These are phyloP conservation scores for Basipetospora chlamydospora DNA, from an alignment of 2,329 filamentous ascomycete genomes.

Conservation along the genomic window DNA sequence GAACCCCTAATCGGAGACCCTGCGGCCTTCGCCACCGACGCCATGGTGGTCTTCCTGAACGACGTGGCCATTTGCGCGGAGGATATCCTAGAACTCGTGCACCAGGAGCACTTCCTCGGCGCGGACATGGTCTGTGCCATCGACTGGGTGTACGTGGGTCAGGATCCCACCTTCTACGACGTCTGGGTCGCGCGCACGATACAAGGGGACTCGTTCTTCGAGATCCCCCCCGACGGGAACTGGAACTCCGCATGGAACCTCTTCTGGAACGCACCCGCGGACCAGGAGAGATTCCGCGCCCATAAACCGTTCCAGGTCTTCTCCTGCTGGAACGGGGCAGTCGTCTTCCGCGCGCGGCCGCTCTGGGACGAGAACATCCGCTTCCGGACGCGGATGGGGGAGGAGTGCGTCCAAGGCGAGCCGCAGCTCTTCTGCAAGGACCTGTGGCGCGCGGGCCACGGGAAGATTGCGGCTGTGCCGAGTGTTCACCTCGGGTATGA, in stretches of 20 bases:
- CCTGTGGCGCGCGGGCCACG: conserved; percentile 33
- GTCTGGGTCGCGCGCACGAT: conserved; percentile 39
- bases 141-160: conserved; percentile 36
- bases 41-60: conserved; percentile 37
- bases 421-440: conserved; percentile 42
- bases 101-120: conserved; percentile 28
- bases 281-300: conserved; percentile 17
- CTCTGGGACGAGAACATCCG: conserved; percentile 26
- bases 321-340: conserved; percentile 45
- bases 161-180: conserved; percentile 38
- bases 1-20: conserved; percentile 24
- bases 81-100: conserved; percentile 40
- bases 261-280: conserved; percentile 33
- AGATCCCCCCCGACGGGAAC: conserved; percentile 30
- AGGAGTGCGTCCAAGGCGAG: conserved; percentile 40
- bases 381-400: conserved; percentile 24
- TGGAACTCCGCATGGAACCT: conserved; percentile 34
- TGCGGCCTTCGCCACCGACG: conserved; percentile 16
- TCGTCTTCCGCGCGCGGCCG: conserved; percentile 30
- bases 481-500: conserved; percentile 41
- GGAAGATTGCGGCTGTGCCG: conserved; percentile 41
- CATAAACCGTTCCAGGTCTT: conserved; percentile 42
- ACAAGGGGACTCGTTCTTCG: conserved; percentile 39
- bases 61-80: conserved; percentile 37
- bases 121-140: conserved; percentile 44